These are phyloP conservation scores for Saccharum spontaneum DNA, from an alignment of 176 grass and related monocot genomes.

Conservation along the genomic window DNA sequence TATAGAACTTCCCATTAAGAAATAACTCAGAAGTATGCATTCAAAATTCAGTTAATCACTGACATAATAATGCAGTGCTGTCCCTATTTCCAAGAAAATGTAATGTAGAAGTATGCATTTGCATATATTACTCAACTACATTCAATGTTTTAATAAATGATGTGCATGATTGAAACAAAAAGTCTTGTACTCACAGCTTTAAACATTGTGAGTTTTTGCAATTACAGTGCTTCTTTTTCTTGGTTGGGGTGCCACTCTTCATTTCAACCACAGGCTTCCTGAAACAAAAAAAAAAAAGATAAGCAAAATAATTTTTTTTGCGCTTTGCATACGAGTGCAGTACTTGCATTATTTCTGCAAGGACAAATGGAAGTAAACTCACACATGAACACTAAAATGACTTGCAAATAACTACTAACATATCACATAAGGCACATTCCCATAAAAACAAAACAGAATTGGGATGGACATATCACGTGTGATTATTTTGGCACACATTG, in stretches of 20 bases:
- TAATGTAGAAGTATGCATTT: slow-evolving; percentile 10
- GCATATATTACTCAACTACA: slow-evolving; percentile 6
- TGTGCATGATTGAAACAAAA: background rate
- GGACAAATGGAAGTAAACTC: slow-evolving; percentile 10
- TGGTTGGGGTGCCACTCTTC: slow-evolving; percentile 46
- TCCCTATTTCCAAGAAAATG: background rate
- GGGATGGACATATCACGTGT: background rate
- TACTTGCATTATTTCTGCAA: background rate
- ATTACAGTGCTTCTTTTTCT: slow-evolving; percentile 74
- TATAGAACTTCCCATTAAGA: background rate
- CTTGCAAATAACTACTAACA: slow-evolving; percentile 10
- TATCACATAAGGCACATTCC: background rate
- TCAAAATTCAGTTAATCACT: background rate
- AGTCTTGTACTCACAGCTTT: slow-evolving; percentile 60
- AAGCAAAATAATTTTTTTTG: slow-evolving; percentile 11
- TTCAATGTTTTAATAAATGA: slow-evolving; percentile 20
- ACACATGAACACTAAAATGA: background rate
- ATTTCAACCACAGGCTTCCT: slow-evolving; percentile 47
- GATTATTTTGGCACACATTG: slow-evolving; percentile 6
- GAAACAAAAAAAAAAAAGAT: slow-evolving; percentile 31
- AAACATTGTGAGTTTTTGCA: slow-evolving; percentile 73
- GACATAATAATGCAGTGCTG: slow-evolving; percentile 6
- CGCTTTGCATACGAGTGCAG: background rate
- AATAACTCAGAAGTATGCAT: background rate
- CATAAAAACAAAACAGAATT: background rate